Percentiles rank a stretch among this genome's conserved stretches.
Conservation (phyloP, 805 yeast genomes). For the Grigorovia transvaalensis region DNA sequence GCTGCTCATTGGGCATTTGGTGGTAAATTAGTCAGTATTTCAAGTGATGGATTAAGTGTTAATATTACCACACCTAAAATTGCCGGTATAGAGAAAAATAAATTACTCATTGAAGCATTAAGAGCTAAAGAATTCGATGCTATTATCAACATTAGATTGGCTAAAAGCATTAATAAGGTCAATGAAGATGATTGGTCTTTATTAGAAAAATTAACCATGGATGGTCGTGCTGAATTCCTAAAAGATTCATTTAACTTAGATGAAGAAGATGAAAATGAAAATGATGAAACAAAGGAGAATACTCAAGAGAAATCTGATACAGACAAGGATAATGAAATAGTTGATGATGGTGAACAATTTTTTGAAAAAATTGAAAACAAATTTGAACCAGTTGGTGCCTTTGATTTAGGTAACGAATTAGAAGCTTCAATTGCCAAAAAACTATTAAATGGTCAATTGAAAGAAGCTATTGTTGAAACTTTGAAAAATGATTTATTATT, state of each 20-base stretch:
- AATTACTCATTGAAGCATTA: conserved; percentile 46
- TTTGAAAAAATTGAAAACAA: conserved; percentile 28
- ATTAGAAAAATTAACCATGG: conserved; percentile 39
- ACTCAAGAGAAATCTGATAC: neutral
- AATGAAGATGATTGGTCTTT: conserved; percentile 58
- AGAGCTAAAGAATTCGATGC: conserved; percentile 41
- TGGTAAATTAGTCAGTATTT: conserved; percentile 63
- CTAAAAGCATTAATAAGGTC: conserved; percentile 29
- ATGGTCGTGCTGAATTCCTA: conserved; percentile 43
- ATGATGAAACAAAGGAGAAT: conserved; percentile 8
- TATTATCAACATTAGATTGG: conserved; percentile 46
- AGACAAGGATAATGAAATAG: neutral
- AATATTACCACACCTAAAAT: conserved; percentile 31
- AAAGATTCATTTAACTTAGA: conserved; percentile 34
- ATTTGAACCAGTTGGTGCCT: conserved; percentile 44
- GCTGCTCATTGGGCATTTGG: conserved; percentile 85
- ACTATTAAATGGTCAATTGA: conserved; percentile 51
- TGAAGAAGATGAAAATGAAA: conserved; percentile 20
- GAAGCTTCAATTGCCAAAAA: conserved; percentile 38
- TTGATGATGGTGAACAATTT: conserved; percentile 30
- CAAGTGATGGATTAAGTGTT: conserved; percentile 33
- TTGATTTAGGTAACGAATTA: conserved; percentile 36
- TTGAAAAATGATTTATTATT: conserved; percentile 50
- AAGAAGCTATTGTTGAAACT: conserved; percentile 58
- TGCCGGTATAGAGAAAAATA: conserved; percentile 29